A percentile compares a stretch with the other conserved stretches of the same genome.
These are phyloP conservation scores for Phytophthora kernoviae DNA, from an alignment of 352 stramenopile genomes.

Conservation along the genomic window DNA sequence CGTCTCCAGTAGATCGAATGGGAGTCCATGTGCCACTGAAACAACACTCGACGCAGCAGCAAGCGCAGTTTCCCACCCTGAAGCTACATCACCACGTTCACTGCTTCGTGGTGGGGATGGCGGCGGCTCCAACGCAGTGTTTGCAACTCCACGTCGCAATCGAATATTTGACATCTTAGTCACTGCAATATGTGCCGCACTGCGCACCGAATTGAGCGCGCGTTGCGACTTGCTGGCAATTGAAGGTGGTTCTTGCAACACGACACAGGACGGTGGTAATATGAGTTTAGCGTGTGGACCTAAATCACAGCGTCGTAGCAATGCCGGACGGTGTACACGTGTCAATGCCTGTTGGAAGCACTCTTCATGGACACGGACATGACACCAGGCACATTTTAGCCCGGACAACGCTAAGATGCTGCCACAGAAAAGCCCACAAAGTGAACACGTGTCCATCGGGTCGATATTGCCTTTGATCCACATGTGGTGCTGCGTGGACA, in stretches of 20 bases:
- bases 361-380: constrained; percentile 79
- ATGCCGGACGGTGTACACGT: constrained; percentile 27
- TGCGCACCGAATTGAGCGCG: constrained; percentile 71
- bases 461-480: constrained; percentile 89
- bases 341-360: constrained; percentile 60
- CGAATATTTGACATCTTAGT: constrained; percentile 76
- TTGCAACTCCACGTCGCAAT: constrained; percentile 42
- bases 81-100: constrained; percentile 12
- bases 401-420: constrained; percentile 82
- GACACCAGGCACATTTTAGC: constrained; percentile 85
- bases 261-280: constrained; percentile 62
- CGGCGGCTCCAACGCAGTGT: constrained; percentile 5
- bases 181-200: constrained; percentile 67
- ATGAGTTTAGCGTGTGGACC: constrained; percentile 71
- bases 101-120: constrained; percentile 23
- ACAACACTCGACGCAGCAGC: constrained; percentile 27
- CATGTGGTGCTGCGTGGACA: constrained; percentile 40
- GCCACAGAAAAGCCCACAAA: constrained; percentile 81
- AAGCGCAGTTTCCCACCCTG: constrained; percentile 21
- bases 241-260: constrained; percentile 38
- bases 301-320: constrained; percentile 73
- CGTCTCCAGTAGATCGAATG: constrained; percentile 61
- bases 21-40: constrained; percentile 32
- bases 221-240: constrained; percentile 64
- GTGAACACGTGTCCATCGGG: constrained; percentile 77